These are phyloP conservation scores for Phialophora expanda DNA, from an alignment of 2,329 filamentous ascomycete genomes.

Conservation along the genomic window DNA sequence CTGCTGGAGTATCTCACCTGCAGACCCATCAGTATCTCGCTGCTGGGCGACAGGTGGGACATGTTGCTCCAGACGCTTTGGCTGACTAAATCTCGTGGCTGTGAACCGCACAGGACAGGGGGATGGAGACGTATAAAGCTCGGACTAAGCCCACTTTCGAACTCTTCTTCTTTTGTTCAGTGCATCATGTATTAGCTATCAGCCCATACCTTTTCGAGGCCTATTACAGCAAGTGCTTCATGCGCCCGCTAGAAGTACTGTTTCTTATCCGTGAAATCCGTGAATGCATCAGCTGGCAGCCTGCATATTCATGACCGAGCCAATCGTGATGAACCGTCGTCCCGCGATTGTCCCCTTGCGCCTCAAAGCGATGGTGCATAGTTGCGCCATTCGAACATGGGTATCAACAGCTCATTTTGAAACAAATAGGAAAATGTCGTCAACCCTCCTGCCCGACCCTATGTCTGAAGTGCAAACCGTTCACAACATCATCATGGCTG, in stretches of 20 bases:
- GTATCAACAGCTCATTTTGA: conserved; percentile 37
- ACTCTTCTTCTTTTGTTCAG: conserved; percentile 8
- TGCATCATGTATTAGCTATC: conserved; percentile 31
- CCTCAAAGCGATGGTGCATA: conserved; percentile 24
- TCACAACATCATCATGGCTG: conserved; percentile 51
- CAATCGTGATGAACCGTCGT: conserved; percentile 22
- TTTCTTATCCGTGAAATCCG: conserved; percentile 30
- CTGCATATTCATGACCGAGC: conserved; percentile 25
- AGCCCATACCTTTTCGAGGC: conserved; percentile 22
- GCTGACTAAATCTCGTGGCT: not conserved
- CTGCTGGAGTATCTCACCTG: not conserved
- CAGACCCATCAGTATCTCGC: not conserved
- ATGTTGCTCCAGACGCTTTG: not conserved
- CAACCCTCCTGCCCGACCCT: conserved; percentile 14
- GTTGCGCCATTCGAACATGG: conserved; percentile 29
- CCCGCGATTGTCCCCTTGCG: conserved; percentile 21
- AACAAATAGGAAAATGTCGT: conserved; percentile 32
- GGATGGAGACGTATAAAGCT: not conserved
- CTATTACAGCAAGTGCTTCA: conserved; percentile 34
- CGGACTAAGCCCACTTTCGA: not conserved
- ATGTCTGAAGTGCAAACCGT: conserved; percentile 17
- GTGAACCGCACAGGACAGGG: not conserved
- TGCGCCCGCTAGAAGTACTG: conserved; percentile 26
- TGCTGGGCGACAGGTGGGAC: no score
- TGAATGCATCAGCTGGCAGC: conserved; percentile 30